Evolutionary conservation across 2,329 filamentous ascomycete species (phyloP), one percentile per base, ranked within the genome.

Genomic region (Ilyonectria mors-panacis): DNA sequence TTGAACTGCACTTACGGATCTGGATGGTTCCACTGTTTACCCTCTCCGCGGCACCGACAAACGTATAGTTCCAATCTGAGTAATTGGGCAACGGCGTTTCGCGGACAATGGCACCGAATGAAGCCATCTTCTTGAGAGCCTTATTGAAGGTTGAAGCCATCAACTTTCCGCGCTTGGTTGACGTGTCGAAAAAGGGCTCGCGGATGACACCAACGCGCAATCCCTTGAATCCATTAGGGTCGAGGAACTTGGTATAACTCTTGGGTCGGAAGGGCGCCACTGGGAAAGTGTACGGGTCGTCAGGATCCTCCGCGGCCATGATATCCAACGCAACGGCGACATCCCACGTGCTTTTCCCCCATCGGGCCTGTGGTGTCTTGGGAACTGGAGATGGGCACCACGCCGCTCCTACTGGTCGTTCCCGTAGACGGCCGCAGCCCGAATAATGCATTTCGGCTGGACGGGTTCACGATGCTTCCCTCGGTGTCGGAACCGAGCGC

Each of bases 341-440:
- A 19, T 60, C 58, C 58, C 58, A 60, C 10, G 58, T n/a, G n/a
- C 39, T 48, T 44, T 53, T 60, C 3, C 44, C 44, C 58, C 19
- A 60, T 10, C 2, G 47, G 58, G 13, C 58, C 44, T 10, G 58
- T 60, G 2, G 58, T 60, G 19, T 60, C 58, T 15, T 60, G 58
- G 2, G 58, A 60, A 15, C 26, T 30, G 30, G 45, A 60, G 30
- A 60, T 60, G 8, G 58, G 58, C 6, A 60, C 58, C 4, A 60
- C 58, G 13, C 58, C 58, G 13, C 44, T 37, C 23, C 58, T 60
- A 4, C 58, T 60, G 19, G 58, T 60, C 9, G 48, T 35, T 3
- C 58, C 58, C 6, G 58, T 60, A 30, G 58, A 60, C 1, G 58
- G 58, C 30, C 58, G 44, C 6, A 60, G 33, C 5, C 28, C 58